Evolutionary conservation across 176 grass and related monocot genomes (phyloP), one percentile per base, ranked within the genome.

Genomic region (Eragrostis nindensis): DNA sequence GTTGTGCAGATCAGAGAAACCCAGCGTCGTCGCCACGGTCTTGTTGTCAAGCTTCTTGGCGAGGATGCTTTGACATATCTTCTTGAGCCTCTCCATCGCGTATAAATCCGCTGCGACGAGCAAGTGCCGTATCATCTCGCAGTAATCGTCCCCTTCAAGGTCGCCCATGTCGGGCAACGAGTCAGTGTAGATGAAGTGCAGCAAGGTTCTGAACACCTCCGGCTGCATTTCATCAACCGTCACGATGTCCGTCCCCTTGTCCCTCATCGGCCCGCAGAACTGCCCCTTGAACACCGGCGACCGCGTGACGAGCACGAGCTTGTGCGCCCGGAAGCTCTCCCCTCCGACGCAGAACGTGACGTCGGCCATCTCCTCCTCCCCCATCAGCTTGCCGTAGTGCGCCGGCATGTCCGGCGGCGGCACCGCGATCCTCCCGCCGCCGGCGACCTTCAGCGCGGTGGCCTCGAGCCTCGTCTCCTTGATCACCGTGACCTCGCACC

Each of bases 181-280:
- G 25, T 67, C 81, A 11, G 56, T 47, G 21, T 84, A 84, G 19
- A 75, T 75, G 81, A 76, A 85, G 22, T 43, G 52, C 22, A 85
- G 83, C 39, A 85, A 39, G 2, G 25, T 30, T 15, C 36, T 79
- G 26, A 76, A 84, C 29, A 85, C 41, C 21, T 10, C 3, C 0
- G 64, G 36, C 62, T 85, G 45, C 65, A 85, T 78, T 53, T 85
- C 83, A 16, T 62, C 5, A 11, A 85, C 50, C 11, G 26, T 55
- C 5, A 55, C 21, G 22, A 3, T 8, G 22, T 21, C 19, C 6
- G 10, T 57, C 21, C 6, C 11, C 0, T 17, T 3, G 21, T 57
- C 54, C 2, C 21, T 22, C 54, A 57, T 57, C 2, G 5, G n/a
- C 21, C 54, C 54, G n/a, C 10, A 57, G 10, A 57, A 57, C 8